Percentiles rank a stretch among this genome's conserved stretches.
These are phyloP conservation scores for Colletotrichum acutatum DNA, from an alignment of 2,329 filamentous ascomycete genomes.

Conservation along the genomic window DNA sequence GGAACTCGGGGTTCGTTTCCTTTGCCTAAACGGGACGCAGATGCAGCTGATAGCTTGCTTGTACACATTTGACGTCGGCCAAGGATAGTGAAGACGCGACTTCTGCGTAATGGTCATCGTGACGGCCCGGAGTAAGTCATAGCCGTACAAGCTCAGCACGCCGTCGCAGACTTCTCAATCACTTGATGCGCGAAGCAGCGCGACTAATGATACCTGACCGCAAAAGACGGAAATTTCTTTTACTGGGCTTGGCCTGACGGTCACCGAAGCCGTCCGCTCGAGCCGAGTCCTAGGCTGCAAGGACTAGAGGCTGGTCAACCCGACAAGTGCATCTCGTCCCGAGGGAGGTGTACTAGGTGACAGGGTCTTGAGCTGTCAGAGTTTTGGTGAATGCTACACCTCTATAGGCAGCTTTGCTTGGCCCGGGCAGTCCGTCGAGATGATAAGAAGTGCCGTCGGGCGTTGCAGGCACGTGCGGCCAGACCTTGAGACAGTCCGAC, in stretches of 20 bases:
- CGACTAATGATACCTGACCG: not conserved
- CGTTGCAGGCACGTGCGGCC: not conserved
- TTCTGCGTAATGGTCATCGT: not conserved
- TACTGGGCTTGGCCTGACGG: conserved; percentile 3
- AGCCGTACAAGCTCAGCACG: not conserved
- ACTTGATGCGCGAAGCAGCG: not conserved
- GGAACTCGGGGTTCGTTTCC: not conserved
- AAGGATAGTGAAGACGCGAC: not conserved
- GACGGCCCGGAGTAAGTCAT: not conserved
- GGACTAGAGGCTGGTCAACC: not conserved
- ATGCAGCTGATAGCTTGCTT: conserved; percentile 1
- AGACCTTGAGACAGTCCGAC: not conserved
- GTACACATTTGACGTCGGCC: not conserved
- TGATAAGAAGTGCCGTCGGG: not conserved
- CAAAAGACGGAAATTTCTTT: not conserved
- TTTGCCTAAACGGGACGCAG: not conserved
- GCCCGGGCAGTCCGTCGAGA: not conserved
- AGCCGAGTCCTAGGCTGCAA: not conserved
- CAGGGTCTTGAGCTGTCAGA: not conserved
- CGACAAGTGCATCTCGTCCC: not conserved
- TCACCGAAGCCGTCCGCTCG: not conserved
- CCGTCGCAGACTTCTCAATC: not conserved
- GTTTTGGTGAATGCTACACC: not conserved
- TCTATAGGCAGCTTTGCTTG: not conserved
- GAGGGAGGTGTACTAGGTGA: not conserved